phyloP scores from a whole-genome alignment of 257 asterid genomes.

The Nicotiana attenuata region DNA sequence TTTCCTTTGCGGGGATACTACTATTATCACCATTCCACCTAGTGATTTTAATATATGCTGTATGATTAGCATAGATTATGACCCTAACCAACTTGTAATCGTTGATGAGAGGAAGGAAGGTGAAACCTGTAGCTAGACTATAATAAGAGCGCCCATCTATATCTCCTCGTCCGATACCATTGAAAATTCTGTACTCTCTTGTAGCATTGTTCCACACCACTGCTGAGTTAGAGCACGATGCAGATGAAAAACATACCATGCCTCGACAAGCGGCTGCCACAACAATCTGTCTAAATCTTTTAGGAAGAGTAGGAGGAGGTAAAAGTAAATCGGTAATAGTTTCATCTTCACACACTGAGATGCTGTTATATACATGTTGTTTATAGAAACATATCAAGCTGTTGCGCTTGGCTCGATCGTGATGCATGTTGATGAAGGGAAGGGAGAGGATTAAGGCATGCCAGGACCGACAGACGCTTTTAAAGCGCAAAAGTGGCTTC shows the following conservation, averaged over 20 bases:
- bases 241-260: background rate
- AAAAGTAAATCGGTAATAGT: background rate
- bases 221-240: background rate
- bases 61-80: background rate
- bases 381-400: background rate
- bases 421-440: background rate
- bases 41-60: background rate
- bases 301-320: background rate
- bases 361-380: background rate
- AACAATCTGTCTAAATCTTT: background rate
- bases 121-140: background rate
- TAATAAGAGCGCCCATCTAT: background rate
- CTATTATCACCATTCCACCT: background rate
- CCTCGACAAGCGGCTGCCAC: background rate
- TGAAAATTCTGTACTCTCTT: background rate
- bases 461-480: background rate
- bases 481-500: background rate
- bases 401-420: background rate
- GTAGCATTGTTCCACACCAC: background rate
- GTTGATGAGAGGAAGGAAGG: background rate
- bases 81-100: conserved; percentile 1
- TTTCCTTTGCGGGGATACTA: background rate
- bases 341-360: too few relatives aligned
- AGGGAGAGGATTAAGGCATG: background rate
- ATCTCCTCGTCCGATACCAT: background rate